These are phyloP conservation scores for Ceriops zippeliana DNA, from an alignment of 345 rosid genomes.

Conservation along the genomic window DNA sequence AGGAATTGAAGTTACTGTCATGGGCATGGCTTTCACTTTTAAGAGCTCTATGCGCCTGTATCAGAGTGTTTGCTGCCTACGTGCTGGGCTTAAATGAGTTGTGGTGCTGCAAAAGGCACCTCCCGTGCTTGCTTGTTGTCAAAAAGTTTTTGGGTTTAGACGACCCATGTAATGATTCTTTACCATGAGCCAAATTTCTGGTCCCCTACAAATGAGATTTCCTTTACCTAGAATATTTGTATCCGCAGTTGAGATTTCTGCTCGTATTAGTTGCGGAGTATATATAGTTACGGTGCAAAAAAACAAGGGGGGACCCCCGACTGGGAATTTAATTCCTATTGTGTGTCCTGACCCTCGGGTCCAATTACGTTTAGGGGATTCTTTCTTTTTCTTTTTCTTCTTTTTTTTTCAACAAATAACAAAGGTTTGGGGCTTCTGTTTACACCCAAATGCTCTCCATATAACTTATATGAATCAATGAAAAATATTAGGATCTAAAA, in stretches of 20 bases:
- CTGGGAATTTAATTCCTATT: not conserved
- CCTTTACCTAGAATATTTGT: not conserved
- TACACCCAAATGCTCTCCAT: too few species aligned
- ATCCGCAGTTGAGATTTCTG: not conserved
- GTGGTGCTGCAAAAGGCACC: not conserved
- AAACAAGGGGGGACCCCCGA: not conserved
- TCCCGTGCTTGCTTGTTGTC: too few species aligned
- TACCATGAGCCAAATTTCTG: not conserved
- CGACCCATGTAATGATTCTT: not conserved
- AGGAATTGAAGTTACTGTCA: not conserved
- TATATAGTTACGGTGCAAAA: not conserved
- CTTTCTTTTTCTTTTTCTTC: too few species aligned
- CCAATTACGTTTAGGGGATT: too few species aligned
- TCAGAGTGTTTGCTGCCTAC: not conserved
- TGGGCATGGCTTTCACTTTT: not conserved
- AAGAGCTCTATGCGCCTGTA: not conserved
- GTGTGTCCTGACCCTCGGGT: too few species aligned
- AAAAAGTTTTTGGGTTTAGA: not conserved
- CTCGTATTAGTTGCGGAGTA: not conserved
- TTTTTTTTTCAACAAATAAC: too few species aligned
- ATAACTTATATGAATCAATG: too few species aligned
- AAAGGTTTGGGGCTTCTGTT: too few species aligned
- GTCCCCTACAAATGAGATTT: conserved; percentile 9
- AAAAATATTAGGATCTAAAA: too few species aligned
- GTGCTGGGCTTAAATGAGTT: not conserved